Evolutionary conservation across 2,329 filamentous ascomycete genomes (phyloP), one percentile per base, ranked within the genome.

Genomic region (Xenoacremonium recifei): DNA sequence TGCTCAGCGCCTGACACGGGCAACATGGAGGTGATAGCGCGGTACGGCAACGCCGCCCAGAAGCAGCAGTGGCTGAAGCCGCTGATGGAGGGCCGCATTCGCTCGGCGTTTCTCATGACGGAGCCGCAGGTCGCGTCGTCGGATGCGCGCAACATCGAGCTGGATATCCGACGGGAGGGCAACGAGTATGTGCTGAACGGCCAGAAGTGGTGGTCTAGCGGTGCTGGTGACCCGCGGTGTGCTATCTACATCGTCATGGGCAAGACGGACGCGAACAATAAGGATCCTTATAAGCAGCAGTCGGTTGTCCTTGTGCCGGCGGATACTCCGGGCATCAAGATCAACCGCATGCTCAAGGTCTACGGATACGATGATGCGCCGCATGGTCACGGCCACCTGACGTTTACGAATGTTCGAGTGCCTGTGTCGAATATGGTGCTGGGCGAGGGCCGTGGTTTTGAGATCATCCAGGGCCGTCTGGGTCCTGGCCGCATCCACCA

Each of bases 191-290:
- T 97, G 15, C 77, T 99, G 40, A 96, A 97, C 62, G 93, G 93
- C 43, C 58, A 92, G 81, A 99, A 99, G 89, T 99, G 93, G 93
- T 99, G 93, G 93, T 95, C 89, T 20, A 95, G 89, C 50, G 93
- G 93, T 52, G 90, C 91, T 15, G 93, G 93, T 44, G 93, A 99
- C 70, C 87, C 86, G 44, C 81, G 92, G 57, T 99, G 93, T 76
- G 79, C 87, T 67, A 75, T 99, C 64, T 97, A 96, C 72, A 84
- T 99, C 48, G 90, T 96, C 57, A 96, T 99, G 87, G 93, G 89
- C 69, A 96, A 97, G 77, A 86, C 81, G 11, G 87, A 95, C 61
- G 75, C 87, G 36, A 72, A 73, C 54, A 86, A 95, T 73, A 69
- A 76, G 50, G 84, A 91, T 64, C 72, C 82, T 17, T 96, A 97